Percentiles rank a stretch among this genome's conserved stretches.
These are phyloP conservation scores for Jamesozyma lodderae DNA, from an alignment of 805 yeast species.

Conservation along the genomic window DNA sequence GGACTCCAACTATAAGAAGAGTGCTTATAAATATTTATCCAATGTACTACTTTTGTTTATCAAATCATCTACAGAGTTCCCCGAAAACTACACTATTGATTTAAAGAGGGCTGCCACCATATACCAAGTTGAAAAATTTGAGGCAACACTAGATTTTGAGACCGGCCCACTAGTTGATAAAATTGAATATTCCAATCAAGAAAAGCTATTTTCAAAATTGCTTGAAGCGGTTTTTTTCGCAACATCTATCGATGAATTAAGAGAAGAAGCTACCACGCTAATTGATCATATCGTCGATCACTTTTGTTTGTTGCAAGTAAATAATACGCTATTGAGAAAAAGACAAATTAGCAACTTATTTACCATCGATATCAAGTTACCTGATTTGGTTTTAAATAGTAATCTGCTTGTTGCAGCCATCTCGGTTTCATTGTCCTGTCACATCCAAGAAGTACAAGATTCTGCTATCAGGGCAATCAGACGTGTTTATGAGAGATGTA, in stretches of 20 bases:
- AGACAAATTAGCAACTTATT: constrained; percentile 61
- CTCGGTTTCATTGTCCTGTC: constrained; percentile 70
- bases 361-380: constrained; percentile 71
- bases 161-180: constrained; percentile 40
- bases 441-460: constrained; percentile 57
- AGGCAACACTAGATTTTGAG: constrained; percentile 29
- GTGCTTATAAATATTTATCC: constrained; percentile 68
- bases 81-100: constrained; percentile 34
- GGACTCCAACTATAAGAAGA: constrained; percentile 56
- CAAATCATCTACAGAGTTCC: constrained; percentile 32
- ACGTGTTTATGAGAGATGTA: constrained; percentile 51
- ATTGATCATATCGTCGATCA: constrained; percentile 68
- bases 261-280: constrained; percentile 54
- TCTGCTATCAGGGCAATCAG: constrained; percentile 63
- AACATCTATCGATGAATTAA: constrained; percentile 62
- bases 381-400: constrained; percentile 59
- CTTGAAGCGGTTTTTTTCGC: constrained; percentile 68
- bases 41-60: constrained; percentile 61
- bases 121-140: constrained; percentile 23
- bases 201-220: constrained; percentile 53
- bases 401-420: constrained; percentile 66
- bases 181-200: constrained; percentile 47
- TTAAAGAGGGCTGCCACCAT: constrained; percentile 43
- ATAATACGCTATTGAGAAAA: constrained; percentile 61
- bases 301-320: constrained; percentile 66